Percentiles rank a stretch among this genome's conserved stretches.
Evolutionary conservation across 768 basidiomycete species (phyloP).

Genomic region (Tulasnella sp.): DNA sequence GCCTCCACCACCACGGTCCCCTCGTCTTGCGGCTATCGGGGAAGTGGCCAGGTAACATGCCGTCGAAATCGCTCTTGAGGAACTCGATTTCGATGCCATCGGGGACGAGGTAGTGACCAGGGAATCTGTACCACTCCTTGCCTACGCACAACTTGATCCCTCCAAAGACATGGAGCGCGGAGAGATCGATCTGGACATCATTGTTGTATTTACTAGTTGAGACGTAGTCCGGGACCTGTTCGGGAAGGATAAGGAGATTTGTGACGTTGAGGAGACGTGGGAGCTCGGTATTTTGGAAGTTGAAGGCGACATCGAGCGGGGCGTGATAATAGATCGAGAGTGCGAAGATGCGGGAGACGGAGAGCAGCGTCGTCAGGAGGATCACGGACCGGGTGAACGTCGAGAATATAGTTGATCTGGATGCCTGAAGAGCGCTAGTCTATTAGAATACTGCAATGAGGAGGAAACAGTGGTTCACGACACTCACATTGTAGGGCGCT

Average conservation of each 20-base stretch:
- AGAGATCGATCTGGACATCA: conserved; percentile 48
- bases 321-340: conserved; percentile 86
- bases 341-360: conserved; percentile 69
- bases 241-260: conserved; percentile 46
- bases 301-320: conserved; percentile 58
- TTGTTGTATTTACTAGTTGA: conserved; percentile 31
- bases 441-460: background rate
- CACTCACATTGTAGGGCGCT: conserved; percentile 73
- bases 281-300: conserved; percentile 67
- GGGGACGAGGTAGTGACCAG: conserved; percentile 81
- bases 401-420: conserved; percentile 63
- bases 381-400: conserved; percentile 63
- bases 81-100: conserved; percentile 74
- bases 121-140: conserved; percentile 96
- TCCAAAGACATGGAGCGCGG: conserved; percentile 56
- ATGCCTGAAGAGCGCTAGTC: conserved; percentile 43
- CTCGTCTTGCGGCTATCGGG: conserved; percentile 30
- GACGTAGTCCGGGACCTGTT: conserved; percentile 28
- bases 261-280: conserved; percentile 70
- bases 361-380: conserved; percentile 54
- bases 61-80: conserved; percentile 85
- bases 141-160: conserved; percentile 67
- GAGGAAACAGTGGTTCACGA: background rate
- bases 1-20: conserved; percentile 37
- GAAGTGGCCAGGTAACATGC: conserved; percentile 82